Evolutionary conservation across 805 yeast genomes (phyloP), one percentile per base, ranked within the genome.

Genomic region (Zygotorulaspora danielsina): DNA sequence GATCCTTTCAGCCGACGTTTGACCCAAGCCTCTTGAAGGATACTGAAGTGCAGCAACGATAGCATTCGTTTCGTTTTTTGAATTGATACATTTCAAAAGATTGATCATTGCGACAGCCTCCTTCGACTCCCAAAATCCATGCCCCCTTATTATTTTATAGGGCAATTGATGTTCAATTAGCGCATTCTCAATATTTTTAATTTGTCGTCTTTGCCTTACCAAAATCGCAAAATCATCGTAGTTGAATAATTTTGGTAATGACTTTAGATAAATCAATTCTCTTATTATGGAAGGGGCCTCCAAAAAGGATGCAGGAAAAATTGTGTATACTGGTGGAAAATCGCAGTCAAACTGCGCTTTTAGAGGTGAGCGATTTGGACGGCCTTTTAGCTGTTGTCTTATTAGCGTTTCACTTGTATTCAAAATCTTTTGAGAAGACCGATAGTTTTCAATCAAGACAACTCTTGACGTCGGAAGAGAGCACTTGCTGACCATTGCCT

Each of bases 121-220:
- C 40, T 74, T 75, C 28, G 81, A 61, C 28, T 83, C 86, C 90
- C 94, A 85, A 52, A 87, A 84, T 1, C 87, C 80, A 31, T 69
- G 69, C 0, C 96, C 96, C 37, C 81, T 79, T 0, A 83, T 69
- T 42, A 88, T 72, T 6, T 64, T 62, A 51, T 84, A 84, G 0
- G 93, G 88, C 2, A 88, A 71, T 3, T 73, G 65, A 2, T 61
- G 57, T 34, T 64, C 69, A 1, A 76, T 67, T 17, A 90, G 63
- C 13, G 76, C 82, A 21, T 71, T 72, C 54, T 88, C 96, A 6
- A 88, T 64, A 3, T 62, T 68, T 36, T 83, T 64, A 0, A 87
- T 76, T 49, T 76, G 78, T 45, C 68, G 71, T 7, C 81, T 71
- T 0, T 86, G 69, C 30, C 97, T 63, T 2, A 84, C 76, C 16